These are phyloP conservation scores for Penicillium argentinense DNA, from an alignment of 495 filamentous ascomycete genomes.

Conservation along the genomic window DNA sequence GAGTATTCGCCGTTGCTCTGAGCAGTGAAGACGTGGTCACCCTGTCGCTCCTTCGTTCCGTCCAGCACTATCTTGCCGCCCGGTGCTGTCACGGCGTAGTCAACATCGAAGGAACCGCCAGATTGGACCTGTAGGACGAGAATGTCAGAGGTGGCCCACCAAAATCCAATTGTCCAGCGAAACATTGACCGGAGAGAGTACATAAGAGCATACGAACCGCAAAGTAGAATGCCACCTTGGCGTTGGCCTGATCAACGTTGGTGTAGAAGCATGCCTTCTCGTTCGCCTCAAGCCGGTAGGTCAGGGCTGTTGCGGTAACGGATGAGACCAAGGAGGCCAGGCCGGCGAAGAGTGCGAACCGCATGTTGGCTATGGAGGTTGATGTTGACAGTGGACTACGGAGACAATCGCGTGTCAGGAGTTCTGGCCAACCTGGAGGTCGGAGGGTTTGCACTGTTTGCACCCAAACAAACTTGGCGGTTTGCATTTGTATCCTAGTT, in stretches of 20 bases:
- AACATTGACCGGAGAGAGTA: not conserved
- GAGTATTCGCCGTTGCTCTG: constrained; percentile 89
- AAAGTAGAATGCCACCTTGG: constrained; percentile 98
- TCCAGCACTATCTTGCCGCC: constrained; percentile 80
- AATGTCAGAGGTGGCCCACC: not conserved
- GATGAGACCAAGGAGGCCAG: constrained; percentile 65
- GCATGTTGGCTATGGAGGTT: constrained; percentile 32
- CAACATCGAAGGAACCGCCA: constrained; percentile 92
- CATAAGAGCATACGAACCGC: constrained; percentile 62
- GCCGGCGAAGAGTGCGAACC: constrained; percentile 44
- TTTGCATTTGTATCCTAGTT: constrained; percentile 20
- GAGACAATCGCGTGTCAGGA: constrained; percentile 22
- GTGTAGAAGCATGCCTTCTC: constrained; percentile 96
- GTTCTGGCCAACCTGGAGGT: constrained; percentile 40
- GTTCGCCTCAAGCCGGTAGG: constrained; percentile 86
- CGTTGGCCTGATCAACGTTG: constrained; percentile 62
- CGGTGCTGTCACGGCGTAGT: constrained; percentile 85
- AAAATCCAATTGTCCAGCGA: not conserved
- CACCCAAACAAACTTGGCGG: constrained; percentile 20
- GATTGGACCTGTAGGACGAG: constrained; percentile 74
- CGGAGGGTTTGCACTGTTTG: constrained; percentile 42
- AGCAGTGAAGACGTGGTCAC: constrained; percentile 97
- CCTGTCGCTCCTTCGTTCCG: constrained; percentile 89
- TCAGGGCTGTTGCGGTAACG: constrained; percentile 79
- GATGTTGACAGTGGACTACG: constrained; percentile 4